Percentiles rank a stretch among this genome's conserved stretches.
Conservation (phyloP, 257 asterid species). For the Penstemon davidsonii region DNA sequence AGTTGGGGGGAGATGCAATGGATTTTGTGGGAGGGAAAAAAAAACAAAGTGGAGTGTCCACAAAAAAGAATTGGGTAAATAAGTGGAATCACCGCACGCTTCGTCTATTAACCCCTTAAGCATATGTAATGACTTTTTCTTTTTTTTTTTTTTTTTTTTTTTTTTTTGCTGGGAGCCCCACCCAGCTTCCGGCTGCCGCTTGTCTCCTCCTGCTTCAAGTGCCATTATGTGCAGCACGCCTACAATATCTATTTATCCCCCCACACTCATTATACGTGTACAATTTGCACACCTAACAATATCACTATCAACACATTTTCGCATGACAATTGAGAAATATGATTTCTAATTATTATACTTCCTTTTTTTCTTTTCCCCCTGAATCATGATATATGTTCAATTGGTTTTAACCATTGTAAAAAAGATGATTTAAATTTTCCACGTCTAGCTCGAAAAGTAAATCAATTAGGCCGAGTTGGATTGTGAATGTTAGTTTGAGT, state of each 20-base stretch:
- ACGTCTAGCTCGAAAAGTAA: background rate
- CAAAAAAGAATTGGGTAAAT: background rate
- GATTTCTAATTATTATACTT: too few species aligned
- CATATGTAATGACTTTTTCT: too few species aligned
- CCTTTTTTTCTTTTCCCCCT: too few species aligned
- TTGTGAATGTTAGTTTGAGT: background rate
- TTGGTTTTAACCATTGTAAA: too few species aligned
- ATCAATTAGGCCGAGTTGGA: too few species aligned
- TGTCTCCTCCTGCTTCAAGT: slow-evolving; percentile 32
- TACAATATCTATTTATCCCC: background rate
- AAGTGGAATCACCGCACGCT: slow-evolving; percentile 66
- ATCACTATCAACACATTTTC: background rate
- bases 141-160: too few species aligned
- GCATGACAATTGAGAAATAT: background rate
- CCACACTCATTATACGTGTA: slow-evolving; percentile 19
- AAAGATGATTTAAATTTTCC: background rate
- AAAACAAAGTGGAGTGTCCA: slow-evolving; percentile 42
- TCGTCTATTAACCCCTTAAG: background rate
- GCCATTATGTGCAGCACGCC: slow-evolving; percentile 38
- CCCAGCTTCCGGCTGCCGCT: slow-evolving; percentile 40
- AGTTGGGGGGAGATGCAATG: slow-evolving; percentile 15
- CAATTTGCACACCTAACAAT: slow-evolving; percentile 7
- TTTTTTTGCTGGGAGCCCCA: slow-evolving; percentile 30
- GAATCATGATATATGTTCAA: background rate
- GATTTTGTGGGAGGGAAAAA: slow-evolving; percentile 18